Evolutionary conservation across 768 basidiomycete genomes (phyloP), one percentile per base, ranked within the genome.

Genomic region (Sistotremastrum niveocremeum): DNA sequence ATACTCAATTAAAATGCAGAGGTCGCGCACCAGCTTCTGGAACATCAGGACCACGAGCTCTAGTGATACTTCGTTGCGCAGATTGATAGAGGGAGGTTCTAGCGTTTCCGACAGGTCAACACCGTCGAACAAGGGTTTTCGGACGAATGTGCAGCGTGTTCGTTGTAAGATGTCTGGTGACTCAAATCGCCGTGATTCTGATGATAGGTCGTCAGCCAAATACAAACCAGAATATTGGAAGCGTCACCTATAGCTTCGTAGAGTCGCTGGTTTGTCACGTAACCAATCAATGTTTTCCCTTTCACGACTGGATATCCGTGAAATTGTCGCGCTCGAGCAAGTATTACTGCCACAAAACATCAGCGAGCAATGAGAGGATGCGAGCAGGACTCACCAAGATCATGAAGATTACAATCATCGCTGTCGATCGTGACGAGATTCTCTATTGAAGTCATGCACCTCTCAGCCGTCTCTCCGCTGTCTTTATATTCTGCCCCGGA

Each of bases 31-130:
- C 58, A 84, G 60, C 62, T 77, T 81, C 59, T 81, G 81, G 65
- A 83, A 83, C 73, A 80, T 79, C 53, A 67, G 73, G 30, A 83
- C 80, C 9, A 83, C 77, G 7, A 81, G 64, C 51, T 84, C 81
- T 56, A 77, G 70, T 2, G 82, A 79, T 8, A 80, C 76, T 50
- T 81, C 79, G 56, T 79, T 76, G 34, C 79, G 68, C 46, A 84
- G 65, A 49, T 81, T 76, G 42, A 83, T 64, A 1, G 79, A 62
- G 0, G 77, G 69, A 39, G 73, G 60, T 39, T 71, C 69, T 20
- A 70, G 52, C 12, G 65, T 49, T 0, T 54, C 36, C 2, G 66
- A 62, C 20, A 70, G 55, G 48, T 70, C 57, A 38, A 49, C 49
- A 9, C 44, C 49, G 12, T 44, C 42, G n/a, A 41, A 35, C n/a